Conservation (phyloP, 1,284 basidiomycete species). For the Porogramme epimiltina region DNA sequence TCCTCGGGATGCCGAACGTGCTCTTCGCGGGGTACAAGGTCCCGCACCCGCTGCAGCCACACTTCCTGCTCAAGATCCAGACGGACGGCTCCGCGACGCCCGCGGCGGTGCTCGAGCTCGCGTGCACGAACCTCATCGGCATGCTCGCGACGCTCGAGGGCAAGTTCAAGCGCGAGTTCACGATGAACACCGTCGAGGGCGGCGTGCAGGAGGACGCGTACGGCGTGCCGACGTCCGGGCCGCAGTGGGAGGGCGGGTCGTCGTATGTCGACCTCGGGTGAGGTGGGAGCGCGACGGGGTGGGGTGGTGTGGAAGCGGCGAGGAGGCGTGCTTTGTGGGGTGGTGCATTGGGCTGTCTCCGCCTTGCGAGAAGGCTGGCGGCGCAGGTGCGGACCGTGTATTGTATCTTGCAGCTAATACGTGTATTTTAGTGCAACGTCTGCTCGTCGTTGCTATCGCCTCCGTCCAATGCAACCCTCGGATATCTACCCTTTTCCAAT, state of each 20-base stretch:
- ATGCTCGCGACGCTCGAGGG: slow-evolving; percentile 68
- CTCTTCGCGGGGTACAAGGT: slow-evolving; percentile 98
- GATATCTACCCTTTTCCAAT: too few relatives aligned
- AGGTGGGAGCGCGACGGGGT: neutral
- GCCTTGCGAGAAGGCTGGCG: too few relatives aligned
- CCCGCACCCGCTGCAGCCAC: slow-evolving; percentile 93
- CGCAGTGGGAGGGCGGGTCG: slow-evolving; percentile 43
- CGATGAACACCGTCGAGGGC: slow-evolving; percentile 67
- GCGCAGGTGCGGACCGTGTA: too few relatives aligned
- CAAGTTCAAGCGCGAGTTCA: slow-evolving; percentile 80
- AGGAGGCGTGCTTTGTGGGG: slow-evolving; percentile 7
- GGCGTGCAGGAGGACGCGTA: slow-evolving; percentile 61
- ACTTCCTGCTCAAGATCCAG: slow-evolving; percentile 94
- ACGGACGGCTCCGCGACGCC: slow-evolving; percentile 90
- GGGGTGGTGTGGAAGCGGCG: neutral
- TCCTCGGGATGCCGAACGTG: slow-evolving; percentile 82
- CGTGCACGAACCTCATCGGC: slow-evolving; percentile 82
- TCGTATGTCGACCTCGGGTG: slow-evolving; percentile 67
- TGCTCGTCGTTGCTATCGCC: too few relatives aligned
- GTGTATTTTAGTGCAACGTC: too few relatives aligned
- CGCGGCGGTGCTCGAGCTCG: slow-evolving; percentile 81
- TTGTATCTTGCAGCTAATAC: too few relatives aligned
- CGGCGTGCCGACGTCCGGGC: slow-evolving; percentile 46
- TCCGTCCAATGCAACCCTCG: too few relatives aligned
- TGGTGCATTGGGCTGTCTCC: too few relatives aligned